Evolutionary conservation across 225 moss, liverwort and hornwort species (phyloP), one percentile per base, ranked within the genome.

Genomic region (Sphagnum contortum): DNA sequence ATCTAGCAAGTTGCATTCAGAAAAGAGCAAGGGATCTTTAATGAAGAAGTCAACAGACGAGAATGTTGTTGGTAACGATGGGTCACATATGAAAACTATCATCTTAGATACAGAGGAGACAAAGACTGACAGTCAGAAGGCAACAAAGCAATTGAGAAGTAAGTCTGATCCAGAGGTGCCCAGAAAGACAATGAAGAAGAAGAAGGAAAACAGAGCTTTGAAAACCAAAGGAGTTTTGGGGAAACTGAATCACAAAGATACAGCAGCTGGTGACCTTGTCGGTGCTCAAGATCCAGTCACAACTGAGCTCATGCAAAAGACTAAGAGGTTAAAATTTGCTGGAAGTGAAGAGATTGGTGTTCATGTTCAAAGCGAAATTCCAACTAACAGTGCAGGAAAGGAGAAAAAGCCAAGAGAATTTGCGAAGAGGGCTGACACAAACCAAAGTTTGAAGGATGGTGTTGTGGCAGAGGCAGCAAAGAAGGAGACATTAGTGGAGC

Each of bases 11-110:
- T 64, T 72, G 3, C 76, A 72, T 51, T 10, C 69, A 44, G 67
- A 73, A 47, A 79, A 78, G 68, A 63, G 62, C 13, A 52, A n/a
- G 50, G 69, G 14, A 9, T 50, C 14, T 54, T 61, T 73, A 60
- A 60, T 71, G 53, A 84, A 76, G 70, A 81, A 81, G 61, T 72
- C 71, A 61, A 84, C 81, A 65, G 81, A 78, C 71, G 73, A 69
- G 45, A 45, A 64, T 59, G 54, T 50, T 55, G 65, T 48, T 61
- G 69, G 83, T 80, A 72, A 74, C 74, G 62, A 7, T 61, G 46
- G 29, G 29, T 29, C 29, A 29, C 29, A 57, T 61, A 68, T 47
- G 70, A 70, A 48, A 54, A 45, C 9, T 66, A 49, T 14, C 58
- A 4, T 44, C 73, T 70, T 61, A 84, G 80, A 71, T 80, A 75